These are phyloP conservation scores for Biscogniauxia sp. DNA, from an alignment of 2,329 filamentous ascomycete species.

Conservation along the genomic window DNA sequence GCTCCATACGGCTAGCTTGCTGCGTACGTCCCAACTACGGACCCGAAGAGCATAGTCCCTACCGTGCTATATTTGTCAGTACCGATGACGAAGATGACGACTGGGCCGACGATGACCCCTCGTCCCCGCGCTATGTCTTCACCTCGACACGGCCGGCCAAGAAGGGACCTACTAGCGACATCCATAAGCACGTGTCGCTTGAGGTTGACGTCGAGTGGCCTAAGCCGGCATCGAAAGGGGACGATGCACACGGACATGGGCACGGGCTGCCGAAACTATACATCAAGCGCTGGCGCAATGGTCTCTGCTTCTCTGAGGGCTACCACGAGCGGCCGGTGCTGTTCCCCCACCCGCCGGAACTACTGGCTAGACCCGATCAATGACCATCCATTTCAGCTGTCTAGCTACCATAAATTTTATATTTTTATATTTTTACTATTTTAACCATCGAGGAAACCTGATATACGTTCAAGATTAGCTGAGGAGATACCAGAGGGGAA, in stretches of 20 bases:
- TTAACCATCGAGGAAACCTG: not conserved
- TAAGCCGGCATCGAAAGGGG: not conserved
- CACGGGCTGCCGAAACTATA: constrained; percentile 20
- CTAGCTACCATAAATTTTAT: not conserved
- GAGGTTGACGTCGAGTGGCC: constrained; percentile 27
- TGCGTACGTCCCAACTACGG: constrained; percentile 18
- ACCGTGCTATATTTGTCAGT: constrained; percentile 26
- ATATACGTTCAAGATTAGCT: not conserved
- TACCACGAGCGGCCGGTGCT: constrained; percentile 19
- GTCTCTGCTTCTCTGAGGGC: constrained; percentile 25
- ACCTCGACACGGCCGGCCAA: constrained; percentile 17
- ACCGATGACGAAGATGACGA: constrained; percentile 12
- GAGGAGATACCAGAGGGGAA: not conserved
- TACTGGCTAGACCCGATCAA: constrained; percentile 13
- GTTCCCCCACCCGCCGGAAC: constrained; percentile 28
- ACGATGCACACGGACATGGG: not conserved
- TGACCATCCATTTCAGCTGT: constrained; percentile 2
- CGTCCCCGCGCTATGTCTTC: constrained; percentile 21
- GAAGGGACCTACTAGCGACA: constrained; percentile 8
- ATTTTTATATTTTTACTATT: not conserved
- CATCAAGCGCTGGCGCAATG: constrained; percentile 31
- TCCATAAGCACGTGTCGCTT: constrained; percentile 28
- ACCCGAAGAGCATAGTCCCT: constrained; percentile 4
- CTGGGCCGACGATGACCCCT: not conserved
- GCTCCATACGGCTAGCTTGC: constrained; percentile 24